Percentiles rank a stretch among this genome's conserved stretches.
phyloP scores from a whole-genome alignment of 2,329 filamentous ascomycete species.

The Botrytis paeoniae region DNA sequence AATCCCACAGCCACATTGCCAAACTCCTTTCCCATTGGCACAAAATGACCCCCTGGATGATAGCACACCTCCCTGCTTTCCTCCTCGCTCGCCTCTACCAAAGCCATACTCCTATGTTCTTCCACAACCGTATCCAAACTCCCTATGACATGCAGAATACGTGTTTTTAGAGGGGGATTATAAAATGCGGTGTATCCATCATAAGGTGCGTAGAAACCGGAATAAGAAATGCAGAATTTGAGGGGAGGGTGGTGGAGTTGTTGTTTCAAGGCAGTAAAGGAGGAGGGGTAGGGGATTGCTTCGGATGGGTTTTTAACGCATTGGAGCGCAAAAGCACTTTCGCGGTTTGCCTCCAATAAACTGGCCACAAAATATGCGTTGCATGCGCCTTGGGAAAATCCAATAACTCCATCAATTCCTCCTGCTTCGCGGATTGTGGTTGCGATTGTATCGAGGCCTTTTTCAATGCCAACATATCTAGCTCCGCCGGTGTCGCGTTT shows the following conservation, averaged over 20 bases:
- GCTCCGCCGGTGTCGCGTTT: conserved; percentile 61
- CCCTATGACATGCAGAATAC: conserved; percentile 78
- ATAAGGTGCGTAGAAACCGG: conserved; percentile 68
- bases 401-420: conserved; percentile 73
- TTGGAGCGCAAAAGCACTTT: conserved; percentile 44
- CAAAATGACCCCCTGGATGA: conserved; percentile 80
- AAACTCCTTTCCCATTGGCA: conserved; percentile 81
- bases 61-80: conserved; percentile 55
- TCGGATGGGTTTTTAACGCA: conserved; percentile 31
- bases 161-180: conserved; percentile 71
- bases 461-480: conserved; percentile 66
- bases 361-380: conserved; percentile 69
- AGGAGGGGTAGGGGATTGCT: conserved; percentile 51
- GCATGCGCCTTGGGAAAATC: conserved; percentile 79
- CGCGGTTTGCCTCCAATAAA: conserved; percentile 59
- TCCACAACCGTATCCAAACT: conserved; percentile 85
- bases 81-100: conserved; percentile 56
- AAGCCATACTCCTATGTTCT: conserved; percentile 63
- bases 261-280: conserved; percentile 43
- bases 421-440: conserved; percentile 58
- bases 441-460: conserved; percentile 64
- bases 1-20: conserved; percentile 73
- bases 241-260: conserved; percentile 49
- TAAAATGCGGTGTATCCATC: conserved; percentile 66
- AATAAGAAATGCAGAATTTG: conserved; percentile 74